Evolutionary conservation across 768 basidiomycete genomes (phyloP).

Genomic region (Hypholoma sublateritium): DNA sequence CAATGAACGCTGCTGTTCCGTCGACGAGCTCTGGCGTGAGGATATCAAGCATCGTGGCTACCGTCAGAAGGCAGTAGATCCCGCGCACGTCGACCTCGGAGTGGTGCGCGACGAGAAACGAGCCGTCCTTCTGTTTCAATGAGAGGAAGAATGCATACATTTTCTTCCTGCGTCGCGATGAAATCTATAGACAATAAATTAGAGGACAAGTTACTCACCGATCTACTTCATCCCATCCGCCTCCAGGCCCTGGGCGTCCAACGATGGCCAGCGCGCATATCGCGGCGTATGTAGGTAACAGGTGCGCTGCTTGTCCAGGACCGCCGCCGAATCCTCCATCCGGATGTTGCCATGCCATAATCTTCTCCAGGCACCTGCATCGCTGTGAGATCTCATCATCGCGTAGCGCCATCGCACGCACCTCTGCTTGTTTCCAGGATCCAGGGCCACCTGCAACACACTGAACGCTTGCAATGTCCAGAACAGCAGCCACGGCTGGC

Average conservation of each 20-base stretch:
- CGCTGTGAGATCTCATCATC: neutral
- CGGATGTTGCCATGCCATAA: constrained; percentile 80
- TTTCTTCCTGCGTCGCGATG: constrained; percentile 47
- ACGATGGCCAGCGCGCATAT: constrained; percentile 83
- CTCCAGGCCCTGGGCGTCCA: constrained; percentile 67
- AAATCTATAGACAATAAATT: neutral
- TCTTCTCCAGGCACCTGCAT: constrained; percentile 72
- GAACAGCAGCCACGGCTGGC: constrained; percentile 93
- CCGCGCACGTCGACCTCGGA: constrained; percentile 97
- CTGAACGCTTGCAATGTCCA: constrained; percentile 90
- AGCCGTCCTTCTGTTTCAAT: constrained; percentile 90
- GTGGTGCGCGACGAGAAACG: constrained; percentile 83
- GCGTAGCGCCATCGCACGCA: constrained; percentile 29
- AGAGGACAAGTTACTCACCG: constrained; percentile 43
- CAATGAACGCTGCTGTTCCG: constrained; percentile 77
- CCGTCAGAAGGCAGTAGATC: constrained; percentile 87
- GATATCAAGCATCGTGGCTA: constrained; percentile 80
- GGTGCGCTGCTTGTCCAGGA: constrained; percentile 82
- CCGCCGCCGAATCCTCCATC: constrained; percentile 93
- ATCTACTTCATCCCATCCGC: constrained; percentile 88
- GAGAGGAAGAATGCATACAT: constrained; percentile 91
- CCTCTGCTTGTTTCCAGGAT: constrained; percentile 77
- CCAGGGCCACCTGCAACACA: constrained; percentile 72
- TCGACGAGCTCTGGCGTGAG: constrained; percentile 85
- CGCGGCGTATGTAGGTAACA: constrained; percentile 88